These are phyloP conservation scores for Cucumis cinereus DNA, from an alignment of 306 rosid species.

Conservation along the genomic window DNA sequence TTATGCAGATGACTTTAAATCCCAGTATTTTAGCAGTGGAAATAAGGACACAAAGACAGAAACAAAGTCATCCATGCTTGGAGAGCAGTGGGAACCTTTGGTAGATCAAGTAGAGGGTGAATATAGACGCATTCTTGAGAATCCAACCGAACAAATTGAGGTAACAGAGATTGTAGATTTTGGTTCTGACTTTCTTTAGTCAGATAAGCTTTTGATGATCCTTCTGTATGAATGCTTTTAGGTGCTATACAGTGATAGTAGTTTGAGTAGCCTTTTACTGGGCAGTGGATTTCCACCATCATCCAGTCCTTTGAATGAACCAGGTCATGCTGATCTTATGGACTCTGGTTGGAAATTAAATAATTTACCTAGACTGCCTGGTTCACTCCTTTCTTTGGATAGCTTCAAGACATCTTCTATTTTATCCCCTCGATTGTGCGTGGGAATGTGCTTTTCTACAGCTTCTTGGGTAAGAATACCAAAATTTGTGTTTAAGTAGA, in stretches of 20 bases:
- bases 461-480: slow-evolving; percentile 53
- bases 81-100: slow-evolving; percentile 43
- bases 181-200: neutral
- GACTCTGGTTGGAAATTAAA: slow-evolving; percentile 81
- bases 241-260: slow-evolving; percentile 43
- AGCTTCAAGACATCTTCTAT: slow-evolving; percentile 26
- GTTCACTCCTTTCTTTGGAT: slow-evolving; percentile 83
- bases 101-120: slow-evolving; percentile 74
- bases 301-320: slow-evolving; percentile 17
- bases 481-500: neutral
- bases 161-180: slow-evolving; percentile 17
- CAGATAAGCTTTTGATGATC: neutral
- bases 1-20: slow-evolving; percentile 67
- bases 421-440: slow-evolving; percentile 32
- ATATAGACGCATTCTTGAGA: slow-evolving; percentile 54
- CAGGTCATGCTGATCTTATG: slow-evolving; percentile 26
- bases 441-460: slow-evolving; percentile 88
- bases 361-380: slow-evolving; percentile 30
- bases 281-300: slow-evolving; percentile 57
- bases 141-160: slow-evolving; percentile 80
- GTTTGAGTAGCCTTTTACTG: slow-evolving; percentile 26
- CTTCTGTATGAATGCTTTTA: slow-evolving; percentile 17
- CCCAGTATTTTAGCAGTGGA: slow-evolving; percentile 36
- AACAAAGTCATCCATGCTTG: slow-evolving; percentile 10
- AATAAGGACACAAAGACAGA: slow-evolving; percentile 21